Percentiles rank a stretch among this genome's conserved stretches.
phyloP scores from a whole-genome alignment of 768 basidiomycete genomes.

The Termitomyces sp. region DNA sequence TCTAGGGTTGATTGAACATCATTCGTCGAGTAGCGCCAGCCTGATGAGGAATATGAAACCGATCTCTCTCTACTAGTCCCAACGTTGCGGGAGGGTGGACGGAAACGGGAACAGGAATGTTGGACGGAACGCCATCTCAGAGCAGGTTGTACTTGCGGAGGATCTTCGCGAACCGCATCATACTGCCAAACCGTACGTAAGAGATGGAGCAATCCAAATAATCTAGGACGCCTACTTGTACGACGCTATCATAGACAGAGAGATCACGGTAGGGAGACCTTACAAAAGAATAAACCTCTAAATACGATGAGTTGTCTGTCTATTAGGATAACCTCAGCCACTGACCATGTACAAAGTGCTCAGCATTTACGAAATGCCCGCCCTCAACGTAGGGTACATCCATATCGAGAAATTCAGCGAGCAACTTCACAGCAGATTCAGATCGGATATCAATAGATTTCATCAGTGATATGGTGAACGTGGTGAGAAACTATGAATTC shows the following conservation, averaged over 20 bases:
- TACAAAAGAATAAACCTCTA: constrained; percentile 86
- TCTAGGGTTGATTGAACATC: neutral
- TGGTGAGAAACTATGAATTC: constrained; percentile 71
- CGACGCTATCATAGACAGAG: constrained; percentile 71
- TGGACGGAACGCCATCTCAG: constrained; percentile 19
- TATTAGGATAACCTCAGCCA: constrained; percentile 2
- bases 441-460: constrained; percentile 91
- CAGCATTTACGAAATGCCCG: constrained; percentile 62
- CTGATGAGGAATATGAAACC: constrained; percentile 30
- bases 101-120: constrained; percentile 17
- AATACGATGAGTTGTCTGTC: neutral
- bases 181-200: constrained; percentile 37
- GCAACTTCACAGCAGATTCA: constrained; percentile 74
- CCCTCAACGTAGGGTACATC: constrained; percentile 54
- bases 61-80: constrained; percentile 16
- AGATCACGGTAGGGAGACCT: constrained; percentile 87
- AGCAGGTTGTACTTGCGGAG: constrained; percentile 25
- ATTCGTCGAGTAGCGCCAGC: constrained; percentile 21
- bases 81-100: constrained; percentile 18
- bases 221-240: constrained; percentile 50
- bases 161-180: constrained; percentile 40
- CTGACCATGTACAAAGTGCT: constrained; percentile 92
- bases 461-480: constrained; percentile 85
- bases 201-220: constrained; percentile 7
- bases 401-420: constrained; percentile 87